phyloP scores from a whole-genome alignment of 441 rosid species.

The Sinapis alba region DNA sequence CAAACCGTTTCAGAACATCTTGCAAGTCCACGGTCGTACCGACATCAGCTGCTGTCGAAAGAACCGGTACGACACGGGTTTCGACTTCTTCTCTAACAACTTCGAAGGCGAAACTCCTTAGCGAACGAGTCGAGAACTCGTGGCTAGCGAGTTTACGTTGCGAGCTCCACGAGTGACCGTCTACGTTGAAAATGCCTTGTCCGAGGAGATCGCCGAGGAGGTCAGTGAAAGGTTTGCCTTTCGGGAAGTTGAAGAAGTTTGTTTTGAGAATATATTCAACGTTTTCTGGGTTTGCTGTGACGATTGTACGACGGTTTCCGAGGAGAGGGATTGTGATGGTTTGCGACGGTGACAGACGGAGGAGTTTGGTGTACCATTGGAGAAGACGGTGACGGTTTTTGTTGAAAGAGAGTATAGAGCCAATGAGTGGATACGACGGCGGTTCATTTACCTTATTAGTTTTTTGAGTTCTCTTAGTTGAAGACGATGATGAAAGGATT shows the following conservation, averaged over 20 bases:
- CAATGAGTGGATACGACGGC: conserved; percentile 65
- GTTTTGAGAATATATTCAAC: conserved; percentile 68
- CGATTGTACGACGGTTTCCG: conserved; percentile 62
- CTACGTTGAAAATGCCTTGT: conserved; percentile 66
- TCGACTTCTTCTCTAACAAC: conserved; percentile 56
- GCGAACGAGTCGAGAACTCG: conserved; percentile 61
- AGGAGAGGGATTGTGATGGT: conserved; percentile 59
- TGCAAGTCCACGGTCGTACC: conserved; percentile 53
- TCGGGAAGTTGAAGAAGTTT: conserved; percentile 73
- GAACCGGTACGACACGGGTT: conserved; percentile 50
- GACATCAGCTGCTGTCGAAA: conserved; percentile 40
- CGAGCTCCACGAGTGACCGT: conserved; percentile 70
- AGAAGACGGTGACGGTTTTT: conserved; percentile 61
- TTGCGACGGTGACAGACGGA: conserved; percentile 54
- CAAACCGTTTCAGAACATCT: conserved; percentile 59
- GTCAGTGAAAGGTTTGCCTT: conserved; percentile 75
- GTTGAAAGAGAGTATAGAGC: conserved; percentile 67
- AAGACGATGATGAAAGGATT: conserved; percentile 22
- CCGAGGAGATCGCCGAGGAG: conserved; percentile 83
- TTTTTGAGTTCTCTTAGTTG: conserved; percentile 12
- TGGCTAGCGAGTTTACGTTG: conserved; percentile 84
- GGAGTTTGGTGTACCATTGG: conserved; percentile 74
- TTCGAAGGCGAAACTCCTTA: conserved; percentile 56
- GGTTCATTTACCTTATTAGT: conserved; percentile 36
- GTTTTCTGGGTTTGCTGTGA: conserved; percentile 70